A percentile compares a stretch with the other conserved stretches of the same genome.
Evolutionary conservation across 345 rosid species (phyloP).

Genomic region (Gossypium rotundifolium): DNA sequence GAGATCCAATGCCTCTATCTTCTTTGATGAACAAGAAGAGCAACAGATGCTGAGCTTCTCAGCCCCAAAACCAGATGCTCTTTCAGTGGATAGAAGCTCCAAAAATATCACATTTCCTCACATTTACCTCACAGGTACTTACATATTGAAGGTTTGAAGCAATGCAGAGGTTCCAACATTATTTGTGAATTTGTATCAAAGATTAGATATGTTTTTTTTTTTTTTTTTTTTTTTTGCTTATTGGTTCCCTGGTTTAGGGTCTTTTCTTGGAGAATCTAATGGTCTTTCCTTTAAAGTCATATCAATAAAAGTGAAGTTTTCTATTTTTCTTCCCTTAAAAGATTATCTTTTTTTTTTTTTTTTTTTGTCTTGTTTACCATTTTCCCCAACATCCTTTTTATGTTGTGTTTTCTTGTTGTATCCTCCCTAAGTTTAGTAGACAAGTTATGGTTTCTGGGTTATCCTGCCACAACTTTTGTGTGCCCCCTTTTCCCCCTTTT

Average conservation of each 20-base stretch:
- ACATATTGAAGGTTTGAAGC: too few relatives aligned
- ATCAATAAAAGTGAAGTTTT: slow-evolving; percentile 20
- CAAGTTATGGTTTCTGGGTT: slow-evolving; percentile 13
- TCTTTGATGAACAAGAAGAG: slow-evolving; percentile 35
- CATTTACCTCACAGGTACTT: slow-evolving; percentile 39
- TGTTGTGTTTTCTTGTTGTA: slow-evolving; percentile 5
- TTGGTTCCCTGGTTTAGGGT: slow-evolving; percentile 17
- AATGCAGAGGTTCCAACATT: not conserved
- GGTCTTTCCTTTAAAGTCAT: slow-evolving; percentile 25
- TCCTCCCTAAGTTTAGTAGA: slow-evolving; percentile 23
- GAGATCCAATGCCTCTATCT: slow-evolving; percentile 36
- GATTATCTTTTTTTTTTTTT: not conserved
- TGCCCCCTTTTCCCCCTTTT: not conserved
- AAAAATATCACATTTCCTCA: slow-evolving; percentile 32
- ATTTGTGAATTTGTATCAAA: slow-evolving; percentile 3
- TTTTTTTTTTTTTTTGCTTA: not conserved
- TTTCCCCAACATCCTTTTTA: not conserved
- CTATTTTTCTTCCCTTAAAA: not conserved
- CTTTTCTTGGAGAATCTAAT: slow-evolving; percentile 25
- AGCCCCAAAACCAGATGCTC: slow-evolving; percentile 40
- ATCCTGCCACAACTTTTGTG: slow-evolving; percentile 10
- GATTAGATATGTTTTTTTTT: slow-evolving; percentile 3
- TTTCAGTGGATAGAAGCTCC: slow-evolving; percentile 17
- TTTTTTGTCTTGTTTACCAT: not conserved
- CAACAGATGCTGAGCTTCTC: slow-evolving; percentile 62